phyloP scores from a whole-genome alignment of 495 filamentous ascomycete genomes.

The Podospora conica region DNA sequence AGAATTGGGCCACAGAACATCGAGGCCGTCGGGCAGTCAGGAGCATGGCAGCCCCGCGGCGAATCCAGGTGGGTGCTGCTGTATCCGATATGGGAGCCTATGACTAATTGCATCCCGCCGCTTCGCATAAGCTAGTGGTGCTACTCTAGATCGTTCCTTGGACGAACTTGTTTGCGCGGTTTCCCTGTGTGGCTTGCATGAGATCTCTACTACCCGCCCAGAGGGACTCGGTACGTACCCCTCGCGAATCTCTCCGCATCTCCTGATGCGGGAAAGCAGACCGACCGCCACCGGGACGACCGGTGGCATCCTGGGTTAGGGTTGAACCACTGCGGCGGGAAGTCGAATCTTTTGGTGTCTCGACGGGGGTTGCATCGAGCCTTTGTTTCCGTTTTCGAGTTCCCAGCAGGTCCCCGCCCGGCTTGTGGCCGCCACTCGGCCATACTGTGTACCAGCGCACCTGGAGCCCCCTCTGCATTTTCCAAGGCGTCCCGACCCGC shows the following conservation, averaged over 20 bases:
- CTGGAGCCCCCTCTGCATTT: neutral
- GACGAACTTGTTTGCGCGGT: neutral
- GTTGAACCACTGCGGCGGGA: constrained; percentile 3
- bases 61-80: neutral
- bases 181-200: neutral
- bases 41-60: neutral
- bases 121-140: neutral
- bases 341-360: neutral
- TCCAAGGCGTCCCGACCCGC: neutral
- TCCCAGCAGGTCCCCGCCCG: neutral
- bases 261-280: neutral
- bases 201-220: neutral
- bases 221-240: neutral
- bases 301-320: constrained; percentile 5
- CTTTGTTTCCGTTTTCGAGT: neutral
- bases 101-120: neutral
- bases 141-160: neutral
- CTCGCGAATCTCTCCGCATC: neutral
- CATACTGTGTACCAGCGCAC: neutral
- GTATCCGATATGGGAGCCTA: neutral
- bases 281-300: neutral
- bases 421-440: neutral
- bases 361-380: neutral
- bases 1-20: neutral
- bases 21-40: neutral